phyloP scores from a whole-genome alignment of 2,329 filamentous ascomycete genomes.

The Venturia carpophila region DNA sequence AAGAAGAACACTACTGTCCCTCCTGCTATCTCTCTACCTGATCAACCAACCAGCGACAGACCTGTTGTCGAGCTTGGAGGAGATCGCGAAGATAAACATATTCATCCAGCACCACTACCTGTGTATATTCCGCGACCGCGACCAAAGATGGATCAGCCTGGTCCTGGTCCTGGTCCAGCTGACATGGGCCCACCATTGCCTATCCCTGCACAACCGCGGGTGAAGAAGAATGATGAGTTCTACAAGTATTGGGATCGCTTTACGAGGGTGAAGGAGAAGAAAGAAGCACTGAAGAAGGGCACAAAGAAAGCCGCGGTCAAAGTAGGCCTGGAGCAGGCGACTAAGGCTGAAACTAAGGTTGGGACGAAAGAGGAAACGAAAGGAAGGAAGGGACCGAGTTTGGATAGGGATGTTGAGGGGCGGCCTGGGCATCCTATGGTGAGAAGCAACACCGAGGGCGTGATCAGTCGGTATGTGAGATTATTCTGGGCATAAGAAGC shows the following conservation, averaged over 20 bases:
- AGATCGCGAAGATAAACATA: not conserved
- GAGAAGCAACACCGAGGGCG: conserved; percentile 16
- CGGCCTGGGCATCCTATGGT: conserved; percentile 18
- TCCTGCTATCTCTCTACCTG: not conserved
- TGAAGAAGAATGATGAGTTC: conserved; percentile 17
- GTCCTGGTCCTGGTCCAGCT: not conserved
- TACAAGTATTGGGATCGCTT: conserved; percentile 19
- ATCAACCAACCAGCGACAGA: not conserved
- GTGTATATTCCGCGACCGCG: not conserved
- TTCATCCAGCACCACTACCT: conserved; percentile 3
- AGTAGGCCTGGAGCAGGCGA: not conserved
- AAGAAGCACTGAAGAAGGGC: not conserved
- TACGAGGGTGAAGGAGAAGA: conserved; percentile 17
- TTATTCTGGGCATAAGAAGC: not conserved
- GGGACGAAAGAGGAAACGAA: not conserved
- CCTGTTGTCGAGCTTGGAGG: not conserved
- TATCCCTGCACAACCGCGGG: not conserved
- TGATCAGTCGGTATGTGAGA: conserved; percentile 11
- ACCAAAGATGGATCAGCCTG: conserved; percentile 13
- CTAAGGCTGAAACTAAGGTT: not conserved
- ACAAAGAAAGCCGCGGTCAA: not conserved
- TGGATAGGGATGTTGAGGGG: conserved; percentile 18
- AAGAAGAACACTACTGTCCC: not conserved
- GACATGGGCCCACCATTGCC: not conserved
- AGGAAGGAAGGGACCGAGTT: conserved; percentile 6